Evolutionary conservation across 2,329 filamentous ascomycete genomes (phyloP).

Genomic region (Aureobasidium mangrovei): DNA sequence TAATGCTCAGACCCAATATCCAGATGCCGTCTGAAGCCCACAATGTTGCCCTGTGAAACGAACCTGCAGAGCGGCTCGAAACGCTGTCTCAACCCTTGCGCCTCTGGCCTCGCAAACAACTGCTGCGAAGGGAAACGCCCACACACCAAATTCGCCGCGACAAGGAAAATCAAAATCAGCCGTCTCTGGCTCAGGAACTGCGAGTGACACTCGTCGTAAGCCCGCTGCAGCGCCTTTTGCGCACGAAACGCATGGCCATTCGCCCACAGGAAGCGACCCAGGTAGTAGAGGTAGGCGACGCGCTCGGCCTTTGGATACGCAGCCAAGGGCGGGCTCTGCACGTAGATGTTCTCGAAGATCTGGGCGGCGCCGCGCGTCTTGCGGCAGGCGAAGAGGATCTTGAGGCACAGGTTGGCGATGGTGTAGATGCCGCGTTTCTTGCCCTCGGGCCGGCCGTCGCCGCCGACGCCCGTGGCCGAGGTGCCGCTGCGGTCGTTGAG

Average conservation of each 20-base stretch:
- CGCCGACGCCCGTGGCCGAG: conserved; percentile 41
- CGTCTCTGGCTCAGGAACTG: conserved; percentile 57
- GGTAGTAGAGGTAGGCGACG: conserved; percentile 89
- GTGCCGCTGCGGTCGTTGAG: conserved; percentile 68
- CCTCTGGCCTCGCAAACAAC: conserved; percentile 64
- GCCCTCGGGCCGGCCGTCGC: conserved; percentile 60
- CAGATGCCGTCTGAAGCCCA: conserved; percentile 62
- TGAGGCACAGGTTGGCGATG: conserved; percentile 83
- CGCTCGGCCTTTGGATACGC: conserved; percentile 79
- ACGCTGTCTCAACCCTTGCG: conserved; percentile 51
- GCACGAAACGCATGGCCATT: conserved; percentile 77
- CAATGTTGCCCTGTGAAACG: conserved; percentile 65
- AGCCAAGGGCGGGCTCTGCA: conserved; percentile 69
- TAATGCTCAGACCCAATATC: conserved; percentile 46
- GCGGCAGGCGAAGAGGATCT: conserved; percentile 78
- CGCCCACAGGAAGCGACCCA: conserved; percentile 81
- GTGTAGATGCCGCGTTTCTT: conserved; percentile 84
- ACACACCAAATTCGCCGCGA: conserved; percentile 73
- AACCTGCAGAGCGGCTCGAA: conserved; percentile 68
- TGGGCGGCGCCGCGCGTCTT: conserved; percentile 78
- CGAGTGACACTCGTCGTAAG: conserved; percentile 65
- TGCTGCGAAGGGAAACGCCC: conserved; percentile 66
- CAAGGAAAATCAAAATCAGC: conserved; percentile 73
- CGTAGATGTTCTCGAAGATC: conserved; percentile 80
- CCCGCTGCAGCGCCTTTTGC: conserved; percentile 63